A percentile compares a stretch with the other conserved stretches of the same genome.
These are phyloP conservation scores for Letharia lupina DNA, from an alignment of 495 filamentous ascomycete species.

Conservation along the genomic window DNA sequence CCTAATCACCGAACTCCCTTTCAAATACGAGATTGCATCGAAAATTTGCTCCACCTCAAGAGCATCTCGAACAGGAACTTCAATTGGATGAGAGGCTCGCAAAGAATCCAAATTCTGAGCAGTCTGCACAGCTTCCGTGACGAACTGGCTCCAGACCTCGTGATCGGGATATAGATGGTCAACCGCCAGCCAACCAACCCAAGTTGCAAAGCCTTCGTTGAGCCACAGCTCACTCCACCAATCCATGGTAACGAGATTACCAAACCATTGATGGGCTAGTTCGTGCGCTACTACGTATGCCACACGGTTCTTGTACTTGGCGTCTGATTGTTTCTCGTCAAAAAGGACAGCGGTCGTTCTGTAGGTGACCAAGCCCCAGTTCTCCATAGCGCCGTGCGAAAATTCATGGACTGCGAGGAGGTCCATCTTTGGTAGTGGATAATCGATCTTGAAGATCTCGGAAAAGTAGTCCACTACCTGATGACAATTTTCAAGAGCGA, in stretches of 20 bases:
- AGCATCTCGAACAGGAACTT: slow-evolving; percentile 82
- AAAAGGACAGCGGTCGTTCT: slow-evolving; percentile 87
- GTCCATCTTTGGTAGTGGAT: slow-evolving; percentile 91
- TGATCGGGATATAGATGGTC: slow-evolving; percentile 90
- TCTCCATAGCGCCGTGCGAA: slow-evolving; percentile 68
- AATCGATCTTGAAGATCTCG: slow-evolving; percentile 88
- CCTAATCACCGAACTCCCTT: slow-evolving; percentile 89
- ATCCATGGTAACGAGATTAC: slow-evolving; percentile 75
- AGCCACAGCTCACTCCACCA: slow-evolving; percentile 97
- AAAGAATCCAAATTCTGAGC: slow-evolving; percentile 83
- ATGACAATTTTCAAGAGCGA: slow-evolving; percentile 77
- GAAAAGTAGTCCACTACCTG: slow-evolving; percentile 92
- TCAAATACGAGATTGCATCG: slow-evolving; percentile 89
- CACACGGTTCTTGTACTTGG: slow-evolving; percentile 78
- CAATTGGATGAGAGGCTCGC: slow-evolving; percentile 86
- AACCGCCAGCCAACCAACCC: slow-evolving; percentile 92
- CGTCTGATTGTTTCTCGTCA: slow-evolving; percentile 82
- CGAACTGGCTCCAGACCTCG: slow-evolving; percentile 79
- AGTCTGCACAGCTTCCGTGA: slow-evolving; percentile 84
- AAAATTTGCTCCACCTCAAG: slow-evolving; percentile 88
- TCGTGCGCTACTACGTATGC: slow-evolving; percentile 92
- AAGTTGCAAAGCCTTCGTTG: slow-evolving; percentile 95
- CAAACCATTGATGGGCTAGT: slow-evolving; percentile 97
- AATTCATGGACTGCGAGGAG: slow-evolving; percentile 96
- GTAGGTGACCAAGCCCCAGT: slow-evolving; percentile 96